These are phyloP conservation scores for Colletotrichum sp. DNA, from an alignment of 2,329 filamentous ascomycete species.

Conservation along the genomic window DNA sequence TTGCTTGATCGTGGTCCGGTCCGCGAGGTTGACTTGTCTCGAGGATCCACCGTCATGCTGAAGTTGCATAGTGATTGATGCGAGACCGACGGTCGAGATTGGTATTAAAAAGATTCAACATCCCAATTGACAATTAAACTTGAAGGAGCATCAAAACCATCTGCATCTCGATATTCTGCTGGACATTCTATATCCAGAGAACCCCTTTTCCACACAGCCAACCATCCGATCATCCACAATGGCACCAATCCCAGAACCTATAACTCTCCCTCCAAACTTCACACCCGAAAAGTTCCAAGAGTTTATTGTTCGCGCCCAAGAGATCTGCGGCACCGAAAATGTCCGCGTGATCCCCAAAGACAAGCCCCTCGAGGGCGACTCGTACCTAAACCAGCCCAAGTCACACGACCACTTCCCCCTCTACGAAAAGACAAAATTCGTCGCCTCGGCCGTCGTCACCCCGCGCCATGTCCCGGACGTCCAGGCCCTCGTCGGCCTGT, in stretches of 20 bases:
- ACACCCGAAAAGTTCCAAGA: slow-evolving; percentile 22
- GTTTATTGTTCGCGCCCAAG: slow-evolving; percentile 23
- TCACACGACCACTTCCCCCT: slow-evolving; percentile 43
- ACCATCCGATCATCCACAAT: not conserved
- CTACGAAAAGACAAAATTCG: slow-evolving; percentile 45
- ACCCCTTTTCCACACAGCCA: not conserved
- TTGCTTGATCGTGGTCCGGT: not conserved
- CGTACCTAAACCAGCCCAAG: slow-evolving; percentile 25
- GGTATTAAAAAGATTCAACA: not conserved
- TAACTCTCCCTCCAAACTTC: slow-evolving; percentile 15
- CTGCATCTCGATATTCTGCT: not conserved
- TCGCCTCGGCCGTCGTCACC: slow-evolving; percentile 41
- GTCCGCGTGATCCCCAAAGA: slow-evolving; percentile 18
- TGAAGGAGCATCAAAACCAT: not conserved
- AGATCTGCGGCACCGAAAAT: slow-evolving; percentile 29
- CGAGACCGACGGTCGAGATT: not conserved
- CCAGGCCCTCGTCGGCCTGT: slow-evolving; percentile 40
- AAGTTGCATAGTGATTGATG: not conserved
- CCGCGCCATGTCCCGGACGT: slow-evolving; percentile 44
- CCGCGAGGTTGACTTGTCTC: not conserved
- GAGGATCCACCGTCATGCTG: not conserved
- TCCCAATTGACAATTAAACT: not conserved
- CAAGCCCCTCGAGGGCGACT: slow-evolving; percentile 18
- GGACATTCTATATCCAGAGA: not conserved
- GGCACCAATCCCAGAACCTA: not conserved